Evolutionary conservation across 345 rosid species (phyloP).

Genomic region (Adansonia digitata): DNA sequence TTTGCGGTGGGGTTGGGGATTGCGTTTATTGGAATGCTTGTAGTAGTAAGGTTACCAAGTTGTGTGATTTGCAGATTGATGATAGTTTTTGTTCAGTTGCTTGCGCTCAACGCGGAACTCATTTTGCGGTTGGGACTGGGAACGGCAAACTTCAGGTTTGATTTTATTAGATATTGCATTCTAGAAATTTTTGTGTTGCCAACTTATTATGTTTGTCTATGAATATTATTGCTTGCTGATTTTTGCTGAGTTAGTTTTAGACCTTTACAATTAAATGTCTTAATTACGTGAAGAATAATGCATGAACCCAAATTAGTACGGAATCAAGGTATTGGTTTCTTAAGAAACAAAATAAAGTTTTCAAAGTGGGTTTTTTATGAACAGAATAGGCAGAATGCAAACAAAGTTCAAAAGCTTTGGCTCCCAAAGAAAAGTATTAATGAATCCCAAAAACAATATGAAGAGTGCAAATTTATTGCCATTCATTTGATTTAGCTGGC

Average conservation of each 20-base stretch:
- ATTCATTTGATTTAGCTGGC: not conserved
- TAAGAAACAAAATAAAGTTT: not conserved
- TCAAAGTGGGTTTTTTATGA: not conserved
- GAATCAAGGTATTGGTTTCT: not conserved
- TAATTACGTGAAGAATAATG: not conserved
- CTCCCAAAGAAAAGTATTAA: not conserved
- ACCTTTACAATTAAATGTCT: not conserved
- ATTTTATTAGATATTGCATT: not conserved
- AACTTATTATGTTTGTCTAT: not conserved
- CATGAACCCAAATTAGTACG: not conserved
- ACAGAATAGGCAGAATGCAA: not conserved
- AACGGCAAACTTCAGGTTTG: constrained; percentile 83
- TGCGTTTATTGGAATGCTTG: constrained; percentile 99
- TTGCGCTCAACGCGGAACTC: constrained; percentile 85
- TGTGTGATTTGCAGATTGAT: constrained; percentile 85
- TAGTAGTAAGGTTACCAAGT: constrained; percentile 95
- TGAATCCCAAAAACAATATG: not conserved
- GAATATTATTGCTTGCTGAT: not conserved
- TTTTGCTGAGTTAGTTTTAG: not conserved
- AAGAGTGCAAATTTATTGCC: not conserved
- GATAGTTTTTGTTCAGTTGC: constrained; percentile 91
- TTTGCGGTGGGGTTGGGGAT: constrained; percentile 86
- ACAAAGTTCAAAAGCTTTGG: not conserved
- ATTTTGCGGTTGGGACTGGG: constrained; percentile 89
- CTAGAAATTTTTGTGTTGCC: not conserved